A percentile compares a stretch with the other conserved stretches of the same genome.
Evolutionary conservation across 1,139 yeast genomes (phyloP).

Genomic region (Magnusiomyces clavatus): DNA sequence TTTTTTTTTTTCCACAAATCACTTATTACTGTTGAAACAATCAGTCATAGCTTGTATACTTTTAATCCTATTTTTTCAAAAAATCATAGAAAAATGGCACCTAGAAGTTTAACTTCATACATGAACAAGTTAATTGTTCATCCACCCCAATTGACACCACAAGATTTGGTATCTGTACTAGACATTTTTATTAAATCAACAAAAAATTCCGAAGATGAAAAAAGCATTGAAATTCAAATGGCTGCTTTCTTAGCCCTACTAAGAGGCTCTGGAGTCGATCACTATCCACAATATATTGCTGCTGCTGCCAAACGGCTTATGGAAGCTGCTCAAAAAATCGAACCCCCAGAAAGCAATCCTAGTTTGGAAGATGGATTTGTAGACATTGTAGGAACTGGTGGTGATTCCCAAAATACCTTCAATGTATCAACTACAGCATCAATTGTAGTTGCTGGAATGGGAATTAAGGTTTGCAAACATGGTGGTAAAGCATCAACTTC

Average conservation of each 20-base stretch:
- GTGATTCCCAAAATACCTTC: conserved; percentile 95
- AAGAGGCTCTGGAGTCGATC: conserved; percentile 70
- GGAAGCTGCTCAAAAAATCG: conserved; percentile 32
- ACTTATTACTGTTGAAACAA: too few species aligned
- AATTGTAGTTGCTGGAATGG: conserved; percentile 88
- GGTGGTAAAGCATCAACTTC: conserved; percentile 97
- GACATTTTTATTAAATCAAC: conserved; percentile 47
- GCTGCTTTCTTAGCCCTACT: conserved; percentile 76
- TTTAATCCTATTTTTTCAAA: background rate
- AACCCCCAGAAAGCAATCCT: background rate
- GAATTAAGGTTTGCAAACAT: conserved; percentile 75
- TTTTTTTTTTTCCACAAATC: too few species aligned
- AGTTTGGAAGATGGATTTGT: conserved; percentile 44
- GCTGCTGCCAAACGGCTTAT: conserved; percentile 71
- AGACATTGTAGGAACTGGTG: conserved; percentile 97
- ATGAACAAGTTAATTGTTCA: conserved; percentile 51
- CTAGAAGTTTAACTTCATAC: conserved; percentile 44
- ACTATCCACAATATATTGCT: conserved; percentile 71
- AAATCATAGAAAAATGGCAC: background rate
- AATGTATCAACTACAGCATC: conserved; percentile 95
- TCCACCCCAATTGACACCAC: conserved; percentile 54
- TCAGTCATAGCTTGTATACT: too few species aligned
- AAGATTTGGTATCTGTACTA: conserved; percentile 54
- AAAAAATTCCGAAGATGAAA: conserved; percentile 42
- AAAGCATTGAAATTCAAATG: conserved; percentile 41